Evolutionary conservation across 805 yeast genomes (phyloP).

Genomic region (Isabelozyma gotoi): DNA sequence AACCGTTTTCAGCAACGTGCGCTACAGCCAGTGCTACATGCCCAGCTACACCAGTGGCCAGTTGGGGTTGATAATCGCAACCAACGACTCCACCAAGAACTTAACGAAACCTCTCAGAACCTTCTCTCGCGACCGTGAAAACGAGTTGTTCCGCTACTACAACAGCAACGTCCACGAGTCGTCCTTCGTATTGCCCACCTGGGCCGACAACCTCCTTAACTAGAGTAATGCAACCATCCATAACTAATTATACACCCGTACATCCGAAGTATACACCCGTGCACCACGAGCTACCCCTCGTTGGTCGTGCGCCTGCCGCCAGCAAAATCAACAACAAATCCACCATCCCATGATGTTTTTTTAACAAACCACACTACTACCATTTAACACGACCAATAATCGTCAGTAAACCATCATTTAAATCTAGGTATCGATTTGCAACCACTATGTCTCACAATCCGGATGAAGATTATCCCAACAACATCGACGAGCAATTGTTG

Average conservation of each 20-base stretch:
- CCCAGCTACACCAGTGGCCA: slow-evolving; percentile 91
- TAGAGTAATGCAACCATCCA: neutral
- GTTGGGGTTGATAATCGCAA: slow-evolving; percentile 73
- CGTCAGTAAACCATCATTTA: neutral
- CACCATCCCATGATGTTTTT: slow-evolving; percentile 4
- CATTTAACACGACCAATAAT: slow-evolving; percentile 19
- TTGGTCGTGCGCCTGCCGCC: neutral
- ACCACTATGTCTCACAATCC: slow-evolving; percentile 5
- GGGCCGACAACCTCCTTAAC: slow-evolving; percentile 54
- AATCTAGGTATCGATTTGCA: neutral
- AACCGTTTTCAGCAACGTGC: slow-evolving; percentile 58
- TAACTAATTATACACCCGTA: neutral
- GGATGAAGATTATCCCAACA: slow-evolving; percentile 25
- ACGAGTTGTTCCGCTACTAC: slow-evolving; percentile 59
- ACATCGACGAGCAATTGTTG: slow-evolving; percentile 44
- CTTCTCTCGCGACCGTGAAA: slow-evolving; percentile 46
- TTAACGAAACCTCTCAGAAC: slow-evolving; percentile 54
- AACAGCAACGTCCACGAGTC: slow-evolving; percentile 64
- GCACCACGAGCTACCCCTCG: neutral
- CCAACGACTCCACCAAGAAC: slow-evolving; percentile 49
- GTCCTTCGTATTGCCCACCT: slow-evolving; percentile 75
- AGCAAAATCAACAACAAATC: slow-evolving; percentile 1
- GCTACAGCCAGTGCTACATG: slow-evolving; percentile 76
- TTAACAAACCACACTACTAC: slow-evolving; percentile 20
- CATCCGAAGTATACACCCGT: neutral